Conservation (phyloP, 148 eudicot genomes). For the Cornus kousa region DNA sequence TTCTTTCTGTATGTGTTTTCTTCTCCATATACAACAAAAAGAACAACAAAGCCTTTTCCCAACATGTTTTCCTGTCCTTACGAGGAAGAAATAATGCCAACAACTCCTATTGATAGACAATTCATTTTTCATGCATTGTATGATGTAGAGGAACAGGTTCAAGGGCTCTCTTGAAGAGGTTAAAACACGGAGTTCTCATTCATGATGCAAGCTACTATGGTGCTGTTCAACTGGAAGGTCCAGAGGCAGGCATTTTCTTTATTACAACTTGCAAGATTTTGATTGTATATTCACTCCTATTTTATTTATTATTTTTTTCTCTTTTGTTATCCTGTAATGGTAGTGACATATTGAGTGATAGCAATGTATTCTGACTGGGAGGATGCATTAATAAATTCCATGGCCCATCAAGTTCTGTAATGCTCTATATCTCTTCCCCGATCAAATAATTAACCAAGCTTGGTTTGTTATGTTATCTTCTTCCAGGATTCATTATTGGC, state of each 20-base stretch:
- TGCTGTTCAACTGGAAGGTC: constrained; percentile 73
- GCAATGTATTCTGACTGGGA: neutral
- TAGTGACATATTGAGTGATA: neutral
- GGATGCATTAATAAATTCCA: too few relatives aligned
- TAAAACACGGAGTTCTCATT: constrained; percentile 36
- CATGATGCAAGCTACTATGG: constrained; percentile 58
- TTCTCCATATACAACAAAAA: too few relatives aligned
- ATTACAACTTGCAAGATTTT: constrained; percentile 8
- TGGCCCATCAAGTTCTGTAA: too few relatives aligned
- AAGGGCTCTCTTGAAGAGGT: constrained; percentile 80
- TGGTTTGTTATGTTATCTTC: constrained; percentile 3
- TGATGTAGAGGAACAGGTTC: constrained; percentile 79
- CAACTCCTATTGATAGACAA: neutral
- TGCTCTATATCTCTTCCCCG: too few relatives aligned
- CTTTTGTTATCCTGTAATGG: neutral
- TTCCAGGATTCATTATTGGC: constrained; percentile 59
- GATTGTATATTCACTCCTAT: neutral
- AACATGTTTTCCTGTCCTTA: neutral
- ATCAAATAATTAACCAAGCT: neutral
- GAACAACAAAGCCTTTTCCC: too few relatives aligned
- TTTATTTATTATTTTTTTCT: neutral
- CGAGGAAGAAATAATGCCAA: neutral
- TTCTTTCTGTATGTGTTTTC: too few relatives aligned
- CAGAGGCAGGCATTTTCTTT: constrained; percentile 58
- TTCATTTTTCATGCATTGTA: neutral